Evolutionary conservation across 116 monocot species (phyloP).

Genomic region (Dioscorea cayenensis): DNA sequence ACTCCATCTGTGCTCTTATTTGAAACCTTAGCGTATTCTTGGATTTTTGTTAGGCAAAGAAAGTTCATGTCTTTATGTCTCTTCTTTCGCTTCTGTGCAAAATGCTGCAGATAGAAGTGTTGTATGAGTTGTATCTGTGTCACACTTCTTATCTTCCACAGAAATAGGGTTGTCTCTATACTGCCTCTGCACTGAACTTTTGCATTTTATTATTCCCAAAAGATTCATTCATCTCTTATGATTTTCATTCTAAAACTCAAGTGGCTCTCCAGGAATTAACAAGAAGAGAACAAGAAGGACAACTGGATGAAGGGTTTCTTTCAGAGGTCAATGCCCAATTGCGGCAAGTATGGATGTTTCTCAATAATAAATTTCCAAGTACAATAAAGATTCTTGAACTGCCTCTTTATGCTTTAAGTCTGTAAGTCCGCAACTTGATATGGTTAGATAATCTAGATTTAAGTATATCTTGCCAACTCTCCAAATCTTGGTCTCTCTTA

Average conservation of each 20-base stretch:
- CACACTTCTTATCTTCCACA: background rate
- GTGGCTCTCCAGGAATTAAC: constrained; percentile 48
- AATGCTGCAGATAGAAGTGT: too few species aligned
- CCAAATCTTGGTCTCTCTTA: background rate
- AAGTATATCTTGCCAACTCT: background rate
- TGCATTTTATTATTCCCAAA: background rate
- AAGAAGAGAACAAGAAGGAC: constrained; percentile 66
- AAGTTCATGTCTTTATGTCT: too few species aligned
- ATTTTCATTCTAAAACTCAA: background rate
- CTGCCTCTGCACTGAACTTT: background rate
- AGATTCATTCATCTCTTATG: background rate
- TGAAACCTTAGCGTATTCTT: too few species aligned
- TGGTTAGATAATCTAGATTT: background rate
- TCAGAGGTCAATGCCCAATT: constrained; percentile 92
- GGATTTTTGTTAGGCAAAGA: too few species aligned
- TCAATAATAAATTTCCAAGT: background rate
- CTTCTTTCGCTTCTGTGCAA: too few species aligned
- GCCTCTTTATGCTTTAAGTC: background rate
- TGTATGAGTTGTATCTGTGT: too few species aligned
- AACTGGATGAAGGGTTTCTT: constrained; percentile 88
- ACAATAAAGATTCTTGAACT: background rate
- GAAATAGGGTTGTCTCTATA: background rate
- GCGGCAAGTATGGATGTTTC: constrained; percentile 54
- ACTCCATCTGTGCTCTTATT: too few species aligned
- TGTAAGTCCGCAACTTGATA: background rate